phyloP scores from a whole-genome alignment of 148 eudicot species.

The Rhododendron kiyosumense region DNA sequence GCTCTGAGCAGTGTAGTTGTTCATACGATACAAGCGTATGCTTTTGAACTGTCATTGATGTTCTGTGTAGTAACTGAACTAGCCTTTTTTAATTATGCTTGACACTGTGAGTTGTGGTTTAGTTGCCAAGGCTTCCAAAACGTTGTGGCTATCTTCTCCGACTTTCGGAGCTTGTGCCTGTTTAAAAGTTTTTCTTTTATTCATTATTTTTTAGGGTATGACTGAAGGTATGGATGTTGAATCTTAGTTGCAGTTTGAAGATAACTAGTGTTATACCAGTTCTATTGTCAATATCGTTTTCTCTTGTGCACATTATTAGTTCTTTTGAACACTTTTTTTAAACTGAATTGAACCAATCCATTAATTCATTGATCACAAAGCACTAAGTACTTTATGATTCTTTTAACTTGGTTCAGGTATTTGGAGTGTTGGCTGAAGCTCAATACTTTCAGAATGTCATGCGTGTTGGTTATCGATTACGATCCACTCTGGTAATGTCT shows the following conservation, averaged over 20 bases:
- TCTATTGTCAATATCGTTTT: not conserved
- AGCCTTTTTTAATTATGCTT: not conserved
- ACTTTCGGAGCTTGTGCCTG: not conserved
- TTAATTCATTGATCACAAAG: not conserved
- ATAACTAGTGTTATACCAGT: not conserved
- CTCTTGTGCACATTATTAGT: not conserved
- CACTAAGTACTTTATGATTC: not conserved
- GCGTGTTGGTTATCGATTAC: conserved; percentile 92
- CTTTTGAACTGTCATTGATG: not conserved
- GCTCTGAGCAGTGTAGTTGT: not conserved
- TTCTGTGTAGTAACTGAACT: not conserved
- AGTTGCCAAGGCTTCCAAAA: not conserved
- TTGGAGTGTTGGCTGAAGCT: conserved; percentile 88
- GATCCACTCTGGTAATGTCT: conserved; percentile 60
- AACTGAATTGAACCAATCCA: not conserved
- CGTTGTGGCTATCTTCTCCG: not conserved
- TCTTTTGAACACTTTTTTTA: not conserved
- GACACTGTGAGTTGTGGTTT: not conserved
- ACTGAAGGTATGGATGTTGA: not conserved
- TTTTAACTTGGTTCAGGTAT: conserved; percentile 38
- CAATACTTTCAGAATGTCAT: conserved; percentile 97
- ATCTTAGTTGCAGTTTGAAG: not conserved
- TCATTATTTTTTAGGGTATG: not conserved
- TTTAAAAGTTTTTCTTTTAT: not conserved
- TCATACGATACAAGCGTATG: not conserved